Conservation (phyloP, 495 filamentous ascomycete genomes). For the Hypomontagnella monticulosa region DNA sequence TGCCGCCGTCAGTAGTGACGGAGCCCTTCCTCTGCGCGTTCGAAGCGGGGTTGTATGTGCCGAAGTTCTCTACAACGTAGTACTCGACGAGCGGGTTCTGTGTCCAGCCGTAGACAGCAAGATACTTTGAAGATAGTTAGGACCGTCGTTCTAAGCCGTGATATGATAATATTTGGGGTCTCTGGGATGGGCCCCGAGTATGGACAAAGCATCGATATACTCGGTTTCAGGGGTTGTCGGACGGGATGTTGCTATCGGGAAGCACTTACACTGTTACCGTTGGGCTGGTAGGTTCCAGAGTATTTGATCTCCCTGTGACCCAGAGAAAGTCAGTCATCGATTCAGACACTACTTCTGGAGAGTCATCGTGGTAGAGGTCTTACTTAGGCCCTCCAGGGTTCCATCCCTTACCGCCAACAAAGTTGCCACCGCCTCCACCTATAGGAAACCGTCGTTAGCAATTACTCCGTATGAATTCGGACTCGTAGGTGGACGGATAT, state of each 20-base stretch:
- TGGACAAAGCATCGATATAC: too few relatives aligned
- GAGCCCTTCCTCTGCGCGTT: constrained; percentile 58
- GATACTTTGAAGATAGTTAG: constrained; percentile 6
- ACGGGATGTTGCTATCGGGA: neutral
- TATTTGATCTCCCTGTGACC: constrained; percentile 55
- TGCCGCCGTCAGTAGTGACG: constrained; percentile 62
- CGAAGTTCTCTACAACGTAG: constrained; percentile 58
- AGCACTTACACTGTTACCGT: constrained; percentile 52
- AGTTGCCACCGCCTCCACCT: constrained; percentile 59
- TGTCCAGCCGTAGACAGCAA: constrained; percentile 68
- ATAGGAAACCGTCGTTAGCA: neutral
- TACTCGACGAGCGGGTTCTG: constrained; percentile 68
- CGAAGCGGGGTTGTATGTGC: constrained; percentile 62
- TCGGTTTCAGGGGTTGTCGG: too few relatives aligned
- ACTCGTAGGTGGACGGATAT: neutral
- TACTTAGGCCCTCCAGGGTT: constrained; percentile 60
- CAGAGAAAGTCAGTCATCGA: constrained; percentile 2
- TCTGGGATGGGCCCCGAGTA: too few relatives aligned
- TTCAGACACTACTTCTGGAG: neutral
- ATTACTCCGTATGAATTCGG: neutral
- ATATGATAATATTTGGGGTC: too few relatives aligned
- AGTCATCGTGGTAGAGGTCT: neutral
- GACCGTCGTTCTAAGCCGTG: neutral
- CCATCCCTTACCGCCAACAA: constrained; percentile 72
- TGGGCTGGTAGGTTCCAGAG: constrained; percentile 57